A percentile compares a stretch with the other conserved stretches of the same genome.
Conservation (phyloP, 2,329 filamentous ascomycete genomes). For the Diaporthe sp. region DNA sequence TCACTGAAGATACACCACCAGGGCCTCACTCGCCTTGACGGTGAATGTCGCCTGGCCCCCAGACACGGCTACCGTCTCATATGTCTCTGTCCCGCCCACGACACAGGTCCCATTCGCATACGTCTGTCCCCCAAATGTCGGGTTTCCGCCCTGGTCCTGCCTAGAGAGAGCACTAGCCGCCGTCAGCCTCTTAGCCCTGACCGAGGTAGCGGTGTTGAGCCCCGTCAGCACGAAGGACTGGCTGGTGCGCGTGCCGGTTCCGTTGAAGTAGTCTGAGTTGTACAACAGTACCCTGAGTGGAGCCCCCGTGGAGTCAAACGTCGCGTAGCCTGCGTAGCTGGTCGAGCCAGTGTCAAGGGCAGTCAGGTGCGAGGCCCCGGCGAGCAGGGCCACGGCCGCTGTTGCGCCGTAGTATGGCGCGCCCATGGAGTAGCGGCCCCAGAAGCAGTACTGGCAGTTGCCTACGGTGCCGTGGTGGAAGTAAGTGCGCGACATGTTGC, state of each 20-base stretch:
- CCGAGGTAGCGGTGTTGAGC: conserved; percentile 16
- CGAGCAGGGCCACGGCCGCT: conserved; percentile 60
- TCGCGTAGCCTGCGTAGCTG: conserved; percentile 61
- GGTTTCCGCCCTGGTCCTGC: conserved; percentile 58
- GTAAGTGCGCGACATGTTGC: conserved; percentile 58
- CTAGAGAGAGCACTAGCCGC: conserved; percentile 58
- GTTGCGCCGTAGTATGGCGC: conserved; percentile 67
- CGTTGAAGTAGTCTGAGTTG: conserved; percentile 60
- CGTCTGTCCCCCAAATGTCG: conserved; percentile 60
- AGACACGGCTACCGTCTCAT: conserved; percentile 52
- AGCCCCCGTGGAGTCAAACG: conserved; percentile 54
- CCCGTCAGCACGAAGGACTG: conserved; percentile 60
- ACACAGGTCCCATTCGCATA: conserved; percentile 62
- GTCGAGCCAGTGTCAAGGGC: conserved; percentile 59
- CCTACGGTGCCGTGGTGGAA: conserved; percentile 68
- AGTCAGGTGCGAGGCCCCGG: conserved; percentile 58
- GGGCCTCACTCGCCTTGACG: conserved; percentile 61
- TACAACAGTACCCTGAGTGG: conserved; percentile 59
- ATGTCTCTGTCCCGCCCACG: conserved; percentile 56
- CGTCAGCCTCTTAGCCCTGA: conserved; percentile 61
- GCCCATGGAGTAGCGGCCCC: conserved; percentile 62
- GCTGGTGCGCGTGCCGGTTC: conserved; percentile 51
- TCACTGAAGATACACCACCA: conserved; percentile 61
- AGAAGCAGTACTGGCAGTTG: conserved; percentile 65
- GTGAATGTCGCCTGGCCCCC: conserved; percentile 51